Evolutionary conservation across 1,139 yeast genomes (phyloP), one percentile per base, ranked within the genome.

Genomic region (Sugiyamaella pinicola): DNA sequence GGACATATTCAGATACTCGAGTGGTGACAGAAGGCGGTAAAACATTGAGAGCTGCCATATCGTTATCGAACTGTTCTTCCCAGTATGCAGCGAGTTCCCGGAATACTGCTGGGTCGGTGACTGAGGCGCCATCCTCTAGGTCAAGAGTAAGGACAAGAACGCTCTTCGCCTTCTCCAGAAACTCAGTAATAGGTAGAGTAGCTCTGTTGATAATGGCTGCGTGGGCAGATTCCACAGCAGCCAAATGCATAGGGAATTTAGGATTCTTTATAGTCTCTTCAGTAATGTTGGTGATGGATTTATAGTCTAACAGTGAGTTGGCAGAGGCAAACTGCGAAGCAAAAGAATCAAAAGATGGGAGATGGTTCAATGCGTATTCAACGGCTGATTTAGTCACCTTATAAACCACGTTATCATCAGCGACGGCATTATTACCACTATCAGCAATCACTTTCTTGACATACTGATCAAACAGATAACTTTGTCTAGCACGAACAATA

Each of bases 1-100:
- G 98, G 44, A 93, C 84, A 66, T 89, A 95, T 69, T 93, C 99
- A 2, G 96, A 87, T n/a, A 93, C 99, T 63, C 99, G 82, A 3
- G 99, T 93, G 33, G 95, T 88, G 41, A 90, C 78, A 4, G 87
- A 78, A 4, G 98, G 87, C 6, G 95, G 86, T 51, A 87, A 75
- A 10, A 93, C 98, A 64, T 90, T 91, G 68, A 93, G 78, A 37
- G 77, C 78, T 9, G 77, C 76, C 99, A 93, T 95, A 65, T 93
- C 99, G 52, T 81, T 77, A 69, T 91, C 87, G 67, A 78, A 93
- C 66, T 85, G 83, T 55, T 77, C 75, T 72, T 93, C 99, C 97
- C 98, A 93, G 69, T 74, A 87, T 3, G 95, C 82, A 24, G 98
- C 93, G 59, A 93, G 78, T 55, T 84, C 81, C 61, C 84, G 80